A percentile compares a stretch with the other conserved stretches of the same genome.
phyloP scores from a whole-genome alignment of 345 rosid species.

The Hypericum perforatum region DNA sequence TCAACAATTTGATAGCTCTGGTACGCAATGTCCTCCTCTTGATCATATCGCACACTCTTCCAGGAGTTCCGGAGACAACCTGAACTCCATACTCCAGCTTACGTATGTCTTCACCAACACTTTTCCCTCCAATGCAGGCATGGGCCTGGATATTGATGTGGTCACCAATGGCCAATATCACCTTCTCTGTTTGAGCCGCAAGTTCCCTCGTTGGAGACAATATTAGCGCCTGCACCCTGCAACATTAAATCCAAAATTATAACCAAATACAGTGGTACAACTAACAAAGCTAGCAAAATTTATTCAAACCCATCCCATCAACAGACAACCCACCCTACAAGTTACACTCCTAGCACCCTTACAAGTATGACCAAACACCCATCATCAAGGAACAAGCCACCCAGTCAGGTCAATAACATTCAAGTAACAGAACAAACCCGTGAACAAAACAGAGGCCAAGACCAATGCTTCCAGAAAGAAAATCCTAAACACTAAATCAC shows the following conservation, averaged over 20 bases:
- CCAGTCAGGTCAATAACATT: too few relatives aligned
- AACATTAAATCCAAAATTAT: background rate
- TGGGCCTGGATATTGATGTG: conserved; percentile 72
- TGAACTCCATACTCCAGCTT: conserved; percentile 59
- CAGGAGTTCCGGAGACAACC: conserved; percentile 94
- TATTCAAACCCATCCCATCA: too few relatives aligned
- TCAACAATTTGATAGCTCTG: conserved; percentile 43
- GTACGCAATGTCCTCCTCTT: conserved; percentile 91
- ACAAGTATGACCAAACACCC: too few relatives aligned
- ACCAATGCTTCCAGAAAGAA: too few relatives aligned
- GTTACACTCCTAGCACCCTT: too few relatives aligned
- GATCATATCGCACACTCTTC: conserved; percentile 97
- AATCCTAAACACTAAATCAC: too few relatives aligned
- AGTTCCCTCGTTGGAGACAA: conserved; percentile 92
- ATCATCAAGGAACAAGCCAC: too few relatives aligned
- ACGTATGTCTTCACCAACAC: conserved; percentile 93
- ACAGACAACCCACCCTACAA: too few relatives aligned
- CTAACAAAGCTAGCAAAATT: too few relatives aligned
- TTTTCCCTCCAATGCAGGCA: conserved; percentile 87
- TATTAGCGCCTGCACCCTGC: conserved; percentile 89
- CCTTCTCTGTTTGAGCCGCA: conserved; percentile 85
- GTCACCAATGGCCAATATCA: conserved; percentile 65
- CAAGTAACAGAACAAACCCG: too few relatives aligned
- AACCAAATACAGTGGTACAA: too few relatives aligned
- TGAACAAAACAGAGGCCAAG: too few relatives aligned